Percentiles rank a stretch among this genome's conserved stretches.
Conservation (phyloP, 306 rosid genomes). For the Morella rubra region DNA sequence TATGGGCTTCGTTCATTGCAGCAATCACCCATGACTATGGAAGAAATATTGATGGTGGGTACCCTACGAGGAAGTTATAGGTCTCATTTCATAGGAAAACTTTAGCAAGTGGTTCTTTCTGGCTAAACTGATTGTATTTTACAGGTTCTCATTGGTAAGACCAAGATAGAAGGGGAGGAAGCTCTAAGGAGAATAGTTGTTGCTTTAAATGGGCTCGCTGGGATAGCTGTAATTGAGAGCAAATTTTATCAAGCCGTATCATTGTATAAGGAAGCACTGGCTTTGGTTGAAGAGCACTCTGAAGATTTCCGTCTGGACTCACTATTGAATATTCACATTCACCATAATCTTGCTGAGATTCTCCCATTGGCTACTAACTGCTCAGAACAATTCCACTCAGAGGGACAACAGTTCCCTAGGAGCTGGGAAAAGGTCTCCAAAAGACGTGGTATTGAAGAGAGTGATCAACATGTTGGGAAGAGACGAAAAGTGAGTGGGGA, state of each 20-base stretch:
- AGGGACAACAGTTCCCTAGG: constrained; percentile 36
- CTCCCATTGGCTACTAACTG: constrained; percentile 50
- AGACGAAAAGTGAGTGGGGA: constrained; percentile 55
- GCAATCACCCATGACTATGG: constrained; percentile 97
- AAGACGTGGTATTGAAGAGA: constrained; percentile 43
- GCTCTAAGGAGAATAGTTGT: constrained; percentile 79
- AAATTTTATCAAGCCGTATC: constrained; percentile 68
- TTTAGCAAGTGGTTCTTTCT: constrained; percentile 3
- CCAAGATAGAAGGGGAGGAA: constrained; percentile 93
- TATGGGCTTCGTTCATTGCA: constrained; percentile 94
- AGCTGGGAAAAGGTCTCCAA: constrained; percentile 30
- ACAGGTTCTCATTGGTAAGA: constrained; percentile 90
- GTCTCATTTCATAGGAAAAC: constrained; percentile 14
- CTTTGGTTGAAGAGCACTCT: constrained; percentile 65
- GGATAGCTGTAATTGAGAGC: constrained; percentile 60
- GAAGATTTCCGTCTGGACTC: constrained; percentile 95
- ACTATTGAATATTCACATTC: constrained; percentile 77
- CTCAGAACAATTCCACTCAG: constrained; percentile 33
- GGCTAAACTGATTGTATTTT: constrained; percentile 34
- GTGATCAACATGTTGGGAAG: constrained; percentile 52
- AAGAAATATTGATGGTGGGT: constrained; percentile 81
- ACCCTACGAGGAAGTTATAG: constrained; percentile 14
- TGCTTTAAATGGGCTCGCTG: constrained; percentile 92
- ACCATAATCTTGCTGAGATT: constrained; percentile 85
- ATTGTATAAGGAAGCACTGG: constrained; percentile 74